phyloP scores from a whole-genome alignment of 108 stramenopile genomes.

The Pseudonitzschia multiseries region DNA sequence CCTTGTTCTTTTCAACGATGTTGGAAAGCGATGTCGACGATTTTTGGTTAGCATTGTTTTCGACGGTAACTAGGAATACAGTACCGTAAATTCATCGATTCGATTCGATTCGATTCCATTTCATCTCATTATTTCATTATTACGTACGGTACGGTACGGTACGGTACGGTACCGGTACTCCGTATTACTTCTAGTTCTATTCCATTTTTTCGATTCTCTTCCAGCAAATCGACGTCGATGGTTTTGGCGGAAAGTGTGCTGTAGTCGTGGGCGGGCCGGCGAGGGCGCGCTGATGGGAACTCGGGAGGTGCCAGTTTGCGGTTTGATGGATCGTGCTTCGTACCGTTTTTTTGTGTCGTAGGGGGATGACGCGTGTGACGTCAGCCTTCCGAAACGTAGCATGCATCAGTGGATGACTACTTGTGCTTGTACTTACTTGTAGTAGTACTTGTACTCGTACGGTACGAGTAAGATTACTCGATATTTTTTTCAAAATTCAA shows the following conservation, averaged over 20 bases:
- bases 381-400: not conserved
- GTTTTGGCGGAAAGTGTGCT: not conserved
- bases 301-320: not conserved
- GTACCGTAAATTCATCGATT: too few relatives aligned
- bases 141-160: too few relatives aligned
- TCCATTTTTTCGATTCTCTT: too few relatives aligned
- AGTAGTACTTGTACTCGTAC: too few relatives aligned
- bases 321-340: not conserved
- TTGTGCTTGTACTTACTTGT: too few relatives aligned
- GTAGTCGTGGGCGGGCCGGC: not conserved
- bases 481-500: slow-evolving; percentile 1
- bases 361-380: slow-evolving; percentile 1
- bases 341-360: not conserved
- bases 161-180: too few relatives aligned
- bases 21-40: not conserved
- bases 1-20: not conserved
- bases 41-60: not conserved
- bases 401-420: not conserved
- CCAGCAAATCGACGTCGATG: not conserved
- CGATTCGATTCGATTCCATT: too few relatives aligned
- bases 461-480: not conserved
- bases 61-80: too few relatives aligned
- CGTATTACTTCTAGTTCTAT: too few relatives aligned
- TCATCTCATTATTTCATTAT: too few relatives aligned
- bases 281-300: not conserved